Percentiles rank a stretch among this genome's conserved stretches.
These are phyloP conservation scores for Ustanciosporium gigantosporum DNA, from an alignment of 1,284 basidiomycete species.

Conservation along the genomic window DNA sequence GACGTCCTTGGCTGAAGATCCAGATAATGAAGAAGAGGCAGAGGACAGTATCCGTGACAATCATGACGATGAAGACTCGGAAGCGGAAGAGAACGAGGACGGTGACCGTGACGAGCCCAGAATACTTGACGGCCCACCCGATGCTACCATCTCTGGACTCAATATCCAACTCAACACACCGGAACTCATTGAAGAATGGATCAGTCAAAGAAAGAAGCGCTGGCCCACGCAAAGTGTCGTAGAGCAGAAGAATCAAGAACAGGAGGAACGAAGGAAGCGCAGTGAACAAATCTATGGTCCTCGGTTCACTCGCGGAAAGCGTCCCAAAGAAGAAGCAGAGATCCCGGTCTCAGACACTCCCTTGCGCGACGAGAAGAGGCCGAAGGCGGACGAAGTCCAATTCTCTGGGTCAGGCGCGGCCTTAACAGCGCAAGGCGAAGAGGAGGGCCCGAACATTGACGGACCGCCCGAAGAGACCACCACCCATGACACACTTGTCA, in stretches of 20 bases:
- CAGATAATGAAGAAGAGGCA: not conserved
- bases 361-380: constrained; percentile 1
- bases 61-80: not conserved
- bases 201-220: constrained; percentile 55
- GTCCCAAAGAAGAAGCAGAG: not conserved
- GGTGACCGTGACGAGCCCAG: not conserved
- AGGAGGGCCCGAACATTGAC: not conserved
- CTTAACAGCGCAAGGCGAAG: not conserved
- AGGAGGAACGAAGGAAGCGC: constrained; percentile 19
- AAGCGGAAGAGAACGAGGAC: constrained; percentile 3
- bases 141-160: constrained; percentile 55
- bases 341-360: too few relatives aligned
- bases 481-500: not conserved
- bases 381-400: not conserved
- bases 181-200: constrained; percentile 57
- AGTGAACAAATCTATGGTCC: constrained; percentile 26
- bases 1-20: not conserved
- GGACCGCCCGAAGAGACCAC: not conserved
- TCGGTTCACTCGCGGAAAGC: constrained; percentile 8
- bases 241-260: constrained; percentile 42
- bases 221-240: constrained; percentile 51
- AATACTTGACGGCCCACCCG: constrained; percentile 43
- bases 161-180: constrained; percentile 57
- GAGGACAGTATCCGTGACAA: not conserved
- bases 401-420: not conserved